A percentile compares a stretch with the other conserved stretches of the same genome.
Conservation (phyloP, 73 alveolate genomes). For the Paramecium pentaurelia region DNA sequence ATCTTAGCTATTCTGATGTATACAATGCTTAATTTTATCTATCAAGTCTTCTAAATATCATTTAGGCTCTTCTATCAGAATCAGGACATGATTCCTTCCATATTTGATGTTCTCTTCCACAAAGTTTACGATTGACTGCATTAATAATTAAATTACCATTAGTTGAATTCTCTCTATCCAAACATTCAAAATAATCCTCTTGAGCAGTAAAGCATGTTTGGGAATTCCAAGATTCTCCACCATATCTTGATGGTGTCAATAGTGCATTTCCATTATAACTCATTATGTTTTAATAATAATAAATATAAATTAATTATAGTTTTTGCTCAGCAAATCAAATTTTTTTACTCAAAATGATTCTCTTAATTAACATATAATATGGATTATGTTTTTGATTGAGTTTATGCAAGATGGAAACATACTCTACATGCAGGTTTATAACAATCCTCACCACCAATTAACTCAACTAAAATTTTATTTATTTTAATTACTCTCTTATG, state of each 20-base stretch:
- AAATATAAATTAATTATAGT: neutral
- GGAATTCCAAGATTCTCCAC: neutral
- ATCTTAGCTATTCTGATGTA: neutral
- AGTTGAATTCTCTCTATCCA: conserved; percentile 11
- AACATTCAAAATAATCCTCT: neutral
- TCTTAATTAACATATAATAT: neutral
- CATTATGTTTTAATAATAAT: neutral
- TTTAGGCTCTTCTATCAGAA: neutral
- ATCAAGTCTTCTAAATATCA: neutral
- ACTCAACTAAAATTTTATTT: conserved; percentile 56
- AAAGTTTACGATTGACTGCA: conserved; percentile 2
- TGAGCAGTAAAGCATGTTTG: neutral
- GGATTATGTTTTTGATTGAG: neutral
- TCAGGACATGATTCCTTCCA: neutral
- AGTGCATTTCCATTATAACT: neutral
- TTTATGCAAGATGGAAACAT: conserved; percentile 67
- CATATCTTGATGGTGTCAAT: neutral
- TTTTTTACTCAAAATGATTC: neutral
- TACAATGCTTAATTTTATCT: neutral
- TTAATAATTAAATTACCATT: neutral
- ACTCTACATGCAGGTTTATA: conserved; percentile 95
- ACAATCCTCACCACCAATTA: conserved; percentile 95
- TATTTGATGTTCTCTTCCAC: neutral
- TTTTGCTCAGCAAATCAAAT: neutral
- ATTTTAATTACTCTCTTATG: conserved; percentile 52